These are phyloP conservation scores for Dioscorea dumetorum DNA, from an alignment of 106 monocot species.

Conservation along the genomic window DNA sequence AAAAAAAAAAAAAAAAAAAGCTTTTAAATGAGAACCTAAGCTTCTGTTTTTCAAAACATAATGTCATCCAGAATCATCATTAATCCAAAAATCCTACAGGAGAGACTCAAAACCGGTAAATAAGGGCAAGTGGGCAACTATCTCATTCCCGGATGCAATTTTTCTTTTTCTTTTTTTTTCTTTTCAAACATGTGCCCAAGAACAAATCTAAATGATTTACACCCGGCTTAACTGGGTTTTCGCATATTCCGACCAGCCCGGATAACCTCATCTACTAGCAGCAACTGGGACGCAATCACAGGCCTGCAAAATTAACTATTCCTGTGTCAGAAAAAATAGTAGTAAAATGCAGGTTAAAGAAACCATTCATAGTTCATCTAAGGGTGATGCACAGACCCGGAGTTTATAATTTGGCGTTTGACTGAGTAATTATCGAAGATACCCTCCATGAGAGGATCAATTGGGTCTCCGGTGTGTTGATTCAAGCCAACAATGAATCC, in stretches of 20 bases:
- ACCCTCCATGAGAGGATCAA: slow-evolving; percentile 92
- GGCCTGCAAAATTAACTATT: slow-evolving; percentile 47
- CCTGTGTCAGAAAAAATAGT: not conserved
- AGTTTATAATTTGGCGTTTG: slow-evolving; percentile 92
- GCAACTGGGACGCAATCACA: slow-evolving; percentile 84
- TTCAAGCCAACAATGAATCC: slow-evolving; percentile 86
- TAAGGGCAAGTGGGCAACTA: too few relatives aligned
- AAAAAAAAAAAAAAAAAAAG: too few relatives aligned
- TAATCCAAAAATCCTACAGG: too few relatives aligned
- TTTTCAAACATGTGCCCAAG: too few relatives aligned
- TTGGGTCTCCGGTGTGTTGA: slow-evolving; percentile 77
- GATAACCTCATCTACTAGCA: slow-evolving; percentile 95
- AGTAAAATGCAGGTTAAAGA: not conserved
- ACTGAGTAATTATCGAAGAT: slow-evolving; percentile 95
- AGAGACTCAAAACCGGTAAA: too few relatives aligned
- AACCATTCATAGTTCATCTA: not conserved
- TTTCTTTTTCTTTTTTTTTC: too few relatives aligned
- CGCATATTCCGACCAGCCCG: slow-evolving; percentile 98
- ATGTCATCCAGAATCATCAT: too few relatives aligned
- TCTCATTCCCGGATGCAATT: too few relatives aligned
- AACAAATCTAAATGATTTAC: too few relatives aligned
- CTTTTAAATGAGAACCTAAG: too few relatives aligned
- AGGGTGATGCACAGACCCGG: slow-evolving; percentile 42
- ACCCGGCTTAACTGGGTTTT: slow-evolving; percentile 53
- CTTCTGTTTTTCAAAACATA: too few relatives aligned